A percentile compares a stretch with the other conserved stretches of the same genome.
phyloP scores from a whole-genome alignment of 1,284 basidiomycete species.

The Malassezia equina region DNA sequence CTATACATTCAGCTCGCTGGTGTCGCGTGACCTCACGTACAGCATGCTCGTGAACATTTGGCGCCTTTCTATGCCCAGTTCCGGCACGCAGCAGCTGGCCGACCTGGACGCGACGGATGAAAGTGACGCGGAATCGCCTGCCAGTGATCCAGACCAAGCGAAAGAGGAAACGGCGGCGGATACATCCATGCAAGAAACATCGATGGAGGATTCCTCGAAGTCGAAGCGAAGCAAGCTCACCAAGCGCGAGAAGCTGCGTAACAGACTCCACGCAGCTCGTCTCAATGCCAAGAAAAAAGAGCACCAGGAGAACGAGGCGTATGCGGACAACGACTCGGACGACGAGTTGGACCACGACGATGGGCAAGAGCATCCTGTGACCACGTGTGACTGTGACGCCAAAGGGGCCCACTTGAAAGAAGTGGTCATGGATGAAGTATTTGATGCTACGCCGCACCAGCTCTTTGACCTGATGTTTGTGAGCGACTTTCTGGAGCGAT shows the following conservation, averaged over 20 bases:
- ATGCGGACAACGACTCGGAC: conserved; percentile 20
- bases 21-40: conserved; percentile 87
- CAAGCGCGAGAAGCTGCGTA: conserved; percentile 30
- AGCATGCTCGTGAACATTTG: conserved; percentile 95
- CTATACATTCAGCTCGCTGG: conserved; percentile 91
- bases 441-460: conserved; percentile 84
- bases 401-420: conserved; percentile 65
- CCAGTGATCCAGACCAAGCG: not conserved
- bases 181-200: not conserved
- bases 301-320: conserved; percentile 12
- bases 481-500: conserved; percentile 88
- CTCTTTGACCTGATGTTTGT: conserved; percentile 93
- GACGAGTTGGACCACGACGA: conserved; percentile 18
- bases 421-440: conserved; percentile 63
- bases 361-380: conserved; percentile 50
- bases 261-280: conserved; percentile 5
- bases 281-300: conserved; percentile 24
- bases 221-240: conserved; percentile 13
- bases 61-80: conserved; percentile 72
- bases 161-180: not conserved
- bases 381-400: conserved; percentile 66
- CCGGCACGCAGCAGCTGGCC: conserved; percentile 17
- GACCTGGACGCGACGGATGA: conserved; percentile 18
- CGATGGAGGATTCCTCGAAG: conserved; percentile 18
- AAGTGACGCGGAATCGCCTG: not conserved